Evolutionary conservation across 768 basidiomycete genomes (phyloP).

Genomic region (Pulveroboletus sp.): DNA sequence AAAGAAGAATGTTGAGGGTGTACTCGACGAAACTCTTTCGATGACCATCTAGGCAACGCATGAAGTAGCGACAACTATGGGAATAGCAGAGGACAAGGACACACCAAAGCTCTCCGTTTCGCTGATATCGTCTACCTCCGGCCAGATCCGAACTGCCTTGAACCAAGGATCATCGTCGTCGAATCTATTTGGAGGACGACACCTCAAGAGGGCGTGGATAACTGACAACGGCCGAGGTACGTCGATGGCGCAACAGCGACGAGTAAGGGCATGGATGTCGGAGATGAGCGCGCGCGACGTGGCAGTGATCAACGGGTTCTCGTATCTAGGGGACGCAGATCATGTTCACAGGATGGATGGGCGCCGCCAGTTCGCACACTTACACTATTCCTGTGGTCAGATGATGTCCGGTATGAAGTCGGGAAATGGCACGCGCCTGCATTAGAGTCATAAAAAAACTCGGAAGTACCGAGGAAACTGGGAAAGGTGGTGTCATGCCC

Average conservation of each 20-base stretch:
- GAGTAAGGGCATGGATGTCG: conserved; percentile 65
- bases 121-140: conserved; percentile 69
- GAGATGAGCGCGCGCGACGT: conserved; percentile 70
- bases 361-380: conserved; percentile 14
- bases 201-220: conserved; percentile 53
- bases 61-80: background rate
- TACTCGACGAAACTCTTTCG: conserved; percentile 75
- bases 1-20: conserved; percentile 70
- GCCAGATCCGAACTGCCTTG: conserved; percentile 67
- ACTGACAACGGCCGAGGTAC: conserved; percentile 66
- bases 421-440: conserved; percentile 49
- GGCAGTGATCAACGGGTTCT: conserved; percentile 77
- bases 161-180: conserved; percentile 49
- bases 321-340: conserved; percentile 48
- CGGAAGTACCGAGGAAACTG: conserved; percentile 49
- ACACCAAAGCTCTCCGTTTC: conserved; percentile 80
- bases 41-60: conserved; percentile 57
- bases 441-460: conserved; percentile 67
- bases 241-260: conserved; percentile 58
- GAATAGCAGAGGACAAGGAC: conserved; percentile 16
- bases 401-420: conserved; percentile 1
- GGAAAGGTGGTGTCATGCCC: conserved; percentile 47
- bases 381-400: conserved; percentile 22
- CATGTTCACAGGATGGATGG: conserved; percentile 1
- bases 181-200: conserved; percentile 18